Percentiles rank a stretch among this genome's conserved stretches.
These are phyloP conservation scores for Laguncularia racemosa DNA, from an alignment of 345 rosid genomes.

Conservation along the genomic window DNA sequence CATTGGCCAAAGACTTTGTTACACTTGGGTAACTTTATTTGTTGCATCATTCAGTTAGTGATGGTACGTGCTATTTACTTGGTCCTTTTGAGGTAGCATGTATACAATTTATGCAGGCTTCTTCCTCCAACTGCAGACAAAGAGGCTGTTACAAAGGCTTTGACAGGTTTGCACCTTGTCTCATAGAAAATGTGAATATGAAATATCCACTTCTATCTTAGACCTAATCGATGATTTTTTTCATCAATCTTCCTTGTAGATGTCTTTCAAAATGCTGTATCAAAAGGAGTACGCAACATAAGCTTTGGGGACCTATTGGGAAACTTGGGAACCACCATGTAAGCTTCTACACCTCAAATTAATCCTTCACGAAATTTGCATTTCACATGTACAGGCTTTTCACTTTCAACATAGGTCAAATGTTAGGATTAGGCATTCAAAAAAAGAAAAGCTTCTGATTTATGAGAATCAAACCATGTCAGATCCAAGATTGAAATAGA, in stretches of 20 bases:
- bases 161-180: constrained; percentile 48
- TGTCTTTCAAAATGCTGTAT: constrained; percentile 78
- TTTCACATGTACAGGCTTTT: neutral
- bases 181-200: neutral
- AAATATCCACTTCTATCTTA: neutral
- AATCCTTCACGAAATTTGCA: neutral
- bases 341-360: constrained; percentile 15
- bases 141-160: constrained; percentile 72
- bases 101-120: constrained; percentile 41
- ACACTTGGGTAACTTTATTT: constrained; percentile 64
- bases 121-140: constrained; percentile 86
- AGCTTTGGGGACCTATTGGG: constrained; percentile 91
- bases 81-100: constrained; percentile 3
- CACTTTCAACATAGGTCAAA: neutral
- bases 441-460: too few species aligned
- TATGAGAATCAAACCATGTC: too few species aligned
- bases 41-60: neutral
- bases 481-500: too few species aligned
- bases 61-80: neutral
- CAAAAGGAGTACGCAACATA: constrained; percentile 77
- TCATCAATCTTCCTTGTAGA: constrained; percentile 33
- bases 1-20: constrained; percentile 82
- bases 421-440: too few species aligned
- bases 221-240: constrained; percentile 9
- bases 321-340: constrained; percentile 86